These are phyloP conservation scores for Papilionanthe hybrid DNA, from an alignment of 116 monocot species.

Conservation along the genomic window DNA sequence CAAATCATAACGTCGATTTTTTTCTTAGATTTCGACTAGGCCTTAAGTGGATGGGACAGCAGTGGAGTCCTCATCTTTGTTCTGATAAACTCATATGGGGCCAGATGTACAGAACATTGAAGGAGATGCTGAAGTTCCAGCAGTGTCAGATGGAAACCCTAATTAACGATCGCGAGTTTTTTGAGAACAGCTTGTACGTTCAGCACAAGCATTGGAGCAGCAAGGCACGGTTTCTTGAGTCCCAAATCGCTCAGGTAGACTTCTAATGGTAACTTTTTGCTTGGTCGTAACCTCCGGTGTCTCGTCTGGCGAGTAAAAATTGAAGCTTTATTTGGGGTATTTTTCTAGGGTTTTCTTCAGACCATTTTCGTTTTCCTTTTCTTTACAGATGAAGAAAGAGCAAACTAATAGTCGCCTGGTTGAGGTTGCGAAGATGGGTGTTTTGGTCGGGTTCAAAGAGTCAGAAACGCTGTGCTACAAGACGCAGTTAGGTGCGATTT, in stretches of 20 bases:
- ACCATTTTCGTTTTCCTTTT: background rate
- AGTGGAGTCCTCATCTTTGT: background rate
- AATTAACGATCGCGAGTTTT: slow-evolving; percentile 25
- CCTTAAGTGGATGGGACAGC: background rate
- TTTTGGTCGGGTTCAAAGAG: slow-evolving; percentile 38
- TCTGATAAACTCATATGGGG: slow-evolving; percentile 21
- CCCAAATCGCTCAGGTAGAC: slow-evolving; percentile 28
- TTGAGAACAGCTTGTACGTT: slow-evolving; percentile 16
- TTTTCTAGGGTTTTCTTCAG: background rate
- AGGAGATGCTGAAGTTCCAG: slow-evolving; percentile 20
- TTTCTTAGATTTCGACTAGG: background rate
- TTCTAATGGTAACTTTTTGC: background rate
- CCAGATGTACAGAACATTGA: slow-evolving; percentile 13
- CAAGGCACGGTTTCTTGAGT: slow-evolving; percentile 15
- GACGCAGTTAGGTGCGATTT: slow-evolving; percentile 44
- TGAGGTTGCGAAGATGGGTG: slow-evolving; percentile 30
- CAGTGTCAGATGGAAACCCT: slow-evolving; percentile 33
- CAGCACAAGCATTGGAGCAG: slow-evolving; percentile 19
- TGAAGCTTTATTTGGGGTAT: background rate
- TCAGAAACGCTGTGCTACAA: slow-evolving; percentile 35
- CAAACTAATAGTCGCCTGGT: slow-evolving; percentile 24
- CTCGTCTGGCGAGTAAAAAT: background rate
- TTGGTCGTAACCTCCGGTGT: background rate
- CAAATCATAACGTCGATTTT: background rate
- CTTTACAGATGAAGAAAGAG: slow-evolving; percentile 27